These are phyloP conservation scores for Vanrija pseudolonga DNA, from an alignment of 1,284 basidiomycete genomes.

Conservation along the genomic window DNA sequence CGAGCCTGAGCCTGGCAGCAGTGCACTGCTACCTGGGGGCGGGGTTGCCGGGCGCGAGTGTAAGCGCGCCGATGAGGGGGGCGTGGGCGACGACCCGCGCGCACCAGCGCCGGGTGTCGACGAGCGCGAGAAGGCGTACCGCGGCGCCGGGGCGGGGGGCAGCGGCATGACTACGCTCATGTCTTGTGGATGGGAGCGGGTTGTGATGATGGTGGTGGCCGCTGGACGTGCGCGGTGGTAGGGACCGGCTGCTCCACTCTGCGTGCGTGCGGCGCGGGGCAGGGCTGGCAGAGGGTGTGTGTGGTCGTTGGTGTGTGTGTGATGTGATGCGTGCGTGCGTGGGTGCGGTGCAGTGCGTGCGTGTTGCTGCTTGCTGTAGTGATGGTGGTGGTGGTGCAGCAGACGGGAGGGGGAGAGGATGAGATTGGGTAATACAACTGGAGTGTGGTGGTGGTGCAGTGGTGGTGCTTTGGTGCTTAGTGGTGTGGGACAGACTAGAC, in stretches of 20 bases:
- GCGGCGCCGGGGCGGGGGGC: slow-evolving; percentile 10
- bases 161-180: slow-evolving; percentile 20
- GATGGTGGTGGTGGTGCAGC: too few species aligned
- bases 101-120: slow-evolving; percentile 14
- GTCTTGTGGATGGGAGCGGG: not conserved
- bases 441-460: too few species aligned
- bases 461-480: too few species aligned
- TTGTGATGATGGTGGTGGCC: too few species aligned
- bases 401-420: too few species aligned
- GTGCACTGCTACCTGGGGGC: slow-evolving; percentile 3
- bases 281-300: too few species aligned
- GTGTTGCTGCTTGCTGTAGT: too few species aligned
- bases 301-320: not conserved
- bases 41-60: slow-evolving; percentile 19
- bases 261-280: too few species aligned
- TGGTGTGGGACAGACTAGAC: too few species aligned
- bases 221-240: not conserved
- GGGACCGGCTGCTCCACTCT: not conserved
- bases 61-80: slow-evolving; percentile 15
- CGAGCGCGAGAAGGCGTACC: slow-evolving; percentile 16
- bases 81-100: slow-evolving; percentile 10
- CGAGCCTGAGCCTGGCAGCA: not conserved
- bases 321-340: too few species aligned
- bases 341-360: too few species aligned
- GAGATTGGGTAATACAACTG: too few species aligned